phyloP scores from a whole-genome alignment of 805 yeast species.

The Candida pseudofarinosa region DNA sequence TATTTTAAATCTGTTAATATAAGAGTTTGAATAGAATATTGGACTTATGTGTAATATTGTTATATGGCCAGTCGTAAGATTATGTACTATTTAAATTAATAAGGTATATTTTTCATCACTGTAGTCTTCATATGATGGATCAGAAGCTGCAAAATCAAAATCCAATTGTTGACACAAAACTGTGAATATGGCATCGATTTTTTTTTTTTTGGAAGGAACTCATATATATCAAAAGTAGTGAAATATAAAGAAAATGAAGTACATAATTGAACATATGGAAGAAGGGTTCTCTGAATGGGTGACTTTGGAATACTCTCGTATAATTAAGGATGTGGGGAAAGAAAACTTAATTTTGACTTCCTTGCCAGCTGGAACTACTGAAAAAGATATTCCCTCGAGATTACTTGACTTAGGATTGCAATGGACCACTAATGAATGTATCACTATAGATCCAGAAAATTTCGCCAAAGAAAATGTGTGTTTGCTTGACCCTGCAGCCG shows the following conservation, averaged over 20 bases:
- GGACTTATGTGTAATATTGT: too few species aligned
- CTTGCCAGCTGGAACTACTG: constrained; percentile 59
- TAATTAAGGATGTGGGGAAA: constrained; percentile 76
- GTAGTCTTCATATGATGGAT: too few species aligned
- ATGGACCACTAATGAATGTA: constrained; percentile 77
- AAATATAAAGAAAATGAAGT: constrained; percentile 53
- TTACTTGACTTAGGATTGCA: constrained; percentile 61
- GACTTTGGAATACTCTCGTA: constrained; percentile 76
- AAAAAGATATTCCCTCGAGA: constrained; percentile 57
- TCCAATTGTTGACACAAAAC: too few species aligned
- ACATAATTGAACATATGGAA: constrained; percentile 96
- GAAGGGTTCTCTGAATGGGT: constrained; percentile 97
- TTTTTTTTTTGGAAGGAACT: too few species aligned
- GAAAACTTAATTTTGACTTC: constrained; percentile 75
- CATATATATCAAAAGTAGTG: too few species aligned
- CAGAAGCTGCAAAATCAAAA: too few species aligned
- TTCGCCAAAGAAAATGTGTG: constrained; percentile 56
- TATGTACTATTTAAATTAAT: too few species aligned
- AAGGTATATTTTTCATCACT: too few species aligned
- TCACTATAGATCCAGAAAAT: constrained; percentile 46
- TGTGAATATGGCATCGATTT: too few species aligned
- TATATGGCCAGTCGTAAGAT: too few species aligned
- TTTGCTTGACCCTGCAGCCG: constrained; percentile 85
- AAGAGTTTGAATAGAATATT: too few species aligned
- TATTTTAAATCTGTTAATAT: too few species aligned